Evolutionary conservation across 2,329 filamentous ascomycete species (phyloP).

Genomic region (Ascomycota sp.): DNA sequence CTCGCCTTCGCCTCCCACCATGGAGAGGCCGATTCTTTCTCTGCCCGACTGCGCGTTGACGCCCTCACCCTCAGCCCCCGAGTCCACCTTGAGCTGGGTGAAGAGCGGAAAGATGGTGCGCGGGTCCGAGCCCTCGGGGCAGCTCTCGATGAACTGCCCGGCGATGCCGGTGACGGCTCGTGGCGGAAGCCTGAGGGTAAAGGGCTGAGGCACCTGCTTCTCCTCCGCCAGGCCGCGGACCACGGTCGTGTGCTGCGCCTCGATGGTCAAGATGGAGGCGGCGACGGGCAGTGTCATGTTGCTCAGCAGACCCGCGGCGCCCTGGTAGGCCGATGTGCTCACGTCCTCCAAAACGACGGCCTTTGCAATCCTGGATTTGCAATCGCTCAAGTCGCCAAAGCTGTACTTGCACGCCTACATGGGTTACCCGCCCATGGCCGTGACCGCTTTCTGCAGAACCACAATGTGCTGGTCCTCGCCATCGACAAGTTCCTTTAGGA

Average conservation of each 20-base stretch:
- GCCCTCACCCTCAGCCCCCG: no score
- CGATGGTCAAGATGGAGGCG: slow-evolving; percentile 50
- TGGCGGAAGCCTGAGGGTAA: slow-evolving; percentile 49
- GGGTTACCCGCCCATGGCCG: slow-evolving; percentile 39
- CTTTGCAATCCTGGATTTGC: slow-evolving; percentile 45
- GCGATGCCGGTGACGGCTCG: slow-evolving; percentile 54
- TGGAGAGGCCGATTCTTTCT: no score
- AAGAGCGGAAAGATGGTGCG: no score
- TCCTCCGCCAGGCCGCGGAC: slow-evolving; percentile 39
- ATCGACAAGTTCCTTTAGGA: slow-evolving; percentile 39
- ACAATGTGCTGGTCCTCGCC: slow-evolving; percentile 33
- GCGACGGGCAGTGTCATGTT: slow-evolving; percentile 42
- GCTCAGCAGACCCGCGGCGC: slow-evolving; percentile 44
- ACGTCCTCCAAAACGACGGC: slow-evolving; percentile 53
- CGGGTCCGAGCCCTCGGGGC: slow-evolving; percentile 46
- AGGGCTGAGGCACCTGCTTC: slow-evolving; percentile 43
- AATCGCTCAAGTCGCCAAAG: slow-evolving; percentile 46
- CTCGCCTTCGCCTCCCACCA: no score
- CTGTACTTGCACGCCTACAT: slow-evolving; percentile 53
- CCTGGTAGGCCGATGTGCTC: slow-evolving; percentile 54
- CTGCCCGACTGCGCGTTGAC: no score
- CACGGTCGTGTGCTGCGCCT: slow-evolving; percentile 55
- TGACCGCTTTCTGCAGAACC: slow-evolving; percentile 32
- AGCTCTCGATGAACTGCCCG: slow-evolving; percentile 50
- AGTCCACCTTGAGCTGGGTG: no score